These are phyloP conservation scores for Echria macrotheca DNA, from an alignment of 495 filamentous ascomycete genomes.

Conservation along the genomic window DNA sequence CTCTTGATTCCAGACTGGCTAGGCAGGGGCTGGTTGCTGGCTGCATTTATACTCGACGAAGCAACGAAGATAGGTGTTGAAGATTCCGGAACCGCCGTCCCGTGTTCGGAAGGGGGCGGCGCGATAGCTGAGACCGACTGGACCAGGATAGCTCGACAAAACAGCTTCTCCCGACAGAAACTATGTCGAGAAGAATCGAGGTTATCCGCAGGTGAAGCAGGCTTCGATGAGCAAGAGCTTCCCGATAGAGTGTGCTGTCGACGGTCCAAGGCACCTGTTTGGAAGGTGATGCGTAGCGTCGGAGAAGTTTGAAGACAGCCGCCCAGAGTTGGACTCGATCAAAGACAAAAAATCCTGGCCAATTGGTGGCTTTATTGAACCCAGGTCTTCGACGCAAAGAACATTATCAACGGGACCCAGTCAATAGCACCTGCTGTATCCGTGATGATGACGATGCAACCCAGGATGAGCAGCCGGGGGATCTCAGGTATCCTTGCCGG, in stretches of 20 bases:
- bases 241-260: too few relatives aligned
- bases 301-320: constrained; percentile 5
- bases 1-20: too few relatives aligned
- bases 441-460: constrained; percentile 12
- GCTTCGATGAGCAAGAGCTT: too few relatives aligned
- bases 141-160: too few relatives aligned
- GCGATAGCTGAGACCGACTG: too few relatives aligned
- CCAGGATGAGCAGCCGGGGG: constrained; percentile 8
- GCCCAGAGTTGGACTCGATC: neutral
- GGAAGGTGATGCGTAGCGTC: constrained; percentile 5
- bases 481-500: constrained; percentile 6
- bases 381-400: constrained; percentile 11
- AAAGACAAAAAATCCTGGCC: constrained; percentile 11
- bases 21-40: too few relatives aligned
- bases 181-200: too few relatives aligned
- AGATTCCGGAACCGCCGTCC: too few relatives aligned
- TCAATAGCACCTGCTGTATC: constrained; percentile 18
- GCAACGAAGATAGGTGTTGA: neutral
- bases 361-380: constrained; percentile 12
- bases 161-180: too few relatives aligned
- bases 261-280: neutral
- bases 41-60: constrained; percentile 1
- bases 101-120: too few relatives aligned
- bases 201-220: too few relatives aligned
- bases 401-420: constrained; percentile 15